These are phyloP conservation scores for Fusarium brevicatenulatum DNA, from an alignment of 2,329 filamentous ascomycete species.

Conservation along the genomic window DNA sequence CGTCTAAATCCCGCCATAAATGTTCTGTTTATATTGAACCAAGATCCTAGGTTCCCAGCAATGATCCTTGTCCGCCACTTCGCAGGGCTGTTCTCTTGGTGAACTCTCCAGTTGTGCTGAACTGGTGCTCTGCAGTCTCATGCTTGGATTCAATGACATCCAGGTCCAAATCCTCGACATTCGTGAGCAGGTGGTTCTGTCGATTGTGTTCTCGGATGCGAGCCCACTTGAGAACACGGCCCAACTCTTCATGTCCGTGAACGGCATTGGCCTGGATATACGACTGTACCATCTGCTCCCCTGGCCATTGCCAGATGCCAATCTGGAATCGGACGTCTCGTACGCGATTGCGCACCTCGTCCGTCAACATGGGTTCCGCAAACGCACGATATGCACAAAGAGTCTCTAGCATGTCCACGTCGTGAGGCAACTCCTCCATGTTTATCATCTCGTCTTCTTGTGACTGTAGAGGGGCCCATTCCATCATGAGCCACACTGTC, in stretches of 20 bases:
- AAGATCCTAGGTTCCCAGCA: conserved; percentile 4
- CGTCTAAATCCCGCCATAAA: conserved; percentile 29
- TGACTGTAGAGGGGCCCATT: conserved; percentile 53
- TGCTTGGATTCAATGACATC: conserved; percentile 1
- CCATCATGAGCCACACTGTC: conserved; percentile 66
- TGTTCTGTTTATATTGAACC: not conserved
- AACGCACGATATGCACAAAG: conserved; percentile 61
- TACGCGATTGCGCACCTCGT: conserved; percentile 46
- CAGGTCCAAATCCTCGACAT: conserved; percentile 6
- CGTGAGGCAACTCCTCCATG: conserved; percentile 48
- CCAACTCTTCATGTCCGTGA: conserved; percentile 42
- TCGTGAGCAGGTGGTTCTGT: not conserved
- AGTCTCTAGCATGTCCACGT: conserved; percentile 50
- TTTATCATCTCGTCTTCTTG: conserved; percentile 51
- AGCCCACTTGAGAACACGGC: conserved; percentile 40
- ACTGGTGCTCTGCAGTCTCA: conserved; percentile 1
- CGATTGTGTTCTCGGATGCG: conserved; percentile 18
- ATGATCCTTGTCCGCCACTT: not conserved
- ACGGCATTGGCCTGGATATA: conserved; percentile 46
- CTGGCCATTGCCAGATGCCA: conserved; percentile 52
- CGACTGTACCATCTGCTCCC: conserved; percentile 48
- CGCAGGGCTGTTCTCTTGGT: conserved; percentile 2
- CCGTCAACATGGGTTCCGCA: conserved; percentile 55
- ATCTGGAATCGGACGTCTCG: conserved; percentile 41
- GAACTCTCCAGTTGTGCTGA: not conserved